phyloP scores from a whole-genome alignment of 75 land plant genomes.

The Cupressus sempervirens region DNA sequence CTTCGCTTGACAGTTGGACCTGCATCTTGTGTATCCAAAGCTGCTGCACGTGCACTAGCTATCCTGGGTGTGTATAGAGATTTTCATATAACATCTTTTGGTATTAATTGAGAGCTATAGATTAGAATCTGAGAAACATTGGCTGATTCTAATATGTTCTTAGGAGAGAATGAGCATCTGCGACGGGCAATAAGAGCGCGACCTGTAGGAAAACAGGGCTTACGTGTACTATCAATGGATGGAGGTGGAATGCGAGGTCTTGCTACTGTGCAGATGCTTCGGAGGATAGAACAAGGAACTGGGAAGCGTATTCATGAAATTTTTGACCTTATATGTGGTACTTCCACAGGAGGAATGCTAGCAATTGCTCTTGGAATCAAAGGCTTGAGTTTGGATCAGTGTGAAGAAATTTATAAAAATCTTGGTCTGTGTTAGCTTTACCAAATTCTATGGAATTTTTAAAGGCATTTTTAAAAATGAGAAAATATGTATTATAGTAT shows the following conservation, averaged over 20 bases:
- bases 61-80: constrained; percentile 65
- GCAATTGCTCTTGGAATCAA: constrained; percentile 95
- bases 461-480: background rate
- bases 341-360: constrained; percentile 99
- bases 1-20: constrained; percentile 57
- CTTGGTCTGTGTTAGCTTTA: constrained; percentile 51
- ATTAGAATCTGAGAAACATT: background rate
- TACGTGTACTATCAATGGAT: constrained; percentile 97
- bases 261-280: constrained; percentile 92
- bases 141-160: constrained; percentile 7
- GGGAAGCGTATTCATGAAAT: constrained; percentile 95
- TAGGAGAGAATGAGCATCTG: constrained; percentile 93
- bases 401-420: constrained; percentile 94
- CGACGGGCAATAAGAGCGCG: constrained; percentile 77
- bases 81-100: background rate
- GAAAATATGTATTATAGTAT: background rate
- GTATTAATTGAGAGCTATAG: background rate
- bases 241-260: constrained; percentile 99
- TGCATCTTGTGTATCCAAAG: constrained; percentile 64
- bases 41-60: constrained; percentile 93
- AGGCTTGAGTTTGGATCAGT: constrained; percentile 72
- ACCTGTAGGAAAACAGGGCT: constrained; percentile 77
- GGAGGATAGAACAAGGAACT: constrained; percentile 86
- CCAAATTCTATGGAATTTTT: background rate
- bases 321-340: constrained; percentile 99